Percentiles rank a stretch among this genome's conserved stretches.
These are phyloP conservation scores for Beauveria sp. DNA, from an alignment of 2,329 filamentous ascomycete genomes.

Conservation along the genomic window DNA sequence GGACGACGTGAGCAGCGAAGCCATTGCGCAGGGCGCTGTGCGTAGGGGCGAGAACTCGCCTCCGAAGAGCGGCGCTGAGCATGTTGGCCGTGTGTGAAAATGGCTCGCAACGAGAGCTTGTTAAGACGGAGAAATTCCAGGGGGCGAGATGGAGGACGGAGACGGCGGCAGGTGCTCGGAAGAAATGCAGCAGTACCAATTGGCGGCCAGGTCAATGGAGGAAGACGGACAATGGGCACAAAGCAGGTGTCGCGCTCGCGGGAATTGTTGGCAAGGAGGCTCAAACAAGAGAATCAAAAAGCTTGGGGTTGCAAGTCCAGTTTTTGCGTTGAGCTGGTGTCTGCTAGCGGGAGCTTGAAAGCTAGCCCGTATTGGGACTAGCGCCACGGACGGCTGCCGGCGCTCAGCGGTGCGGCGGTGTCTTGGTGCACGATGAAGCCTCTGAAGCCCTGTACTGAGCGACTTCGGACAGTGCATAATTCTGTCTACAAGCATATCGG, in stretches of 20 bases:
- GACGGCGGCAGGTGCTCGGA: background rate
- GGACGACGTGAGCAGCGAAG: conserved; percentile 47
- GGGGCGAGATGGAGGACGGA: background rate
- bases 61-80: conserved; percentile 57
- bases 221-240: conserved; percentile 3
- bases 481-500: conserved; percentile 8
- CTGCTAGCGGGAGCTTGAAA: conserved; percentile 10
- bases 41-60: conserved; percentile 49
- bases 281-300: conserved; percentile 10
- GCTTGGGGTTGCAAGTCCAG: conserved; percentile 12
- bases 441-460: background rate
- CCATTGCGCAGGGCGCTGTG: conserved; percentile 43
- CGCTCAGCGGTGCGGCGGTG: conserved; percentile 5
- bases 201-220: conserved; percentile 1
- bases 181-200: conserved; percentile 4
- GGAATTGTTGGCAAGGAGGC: conserved; percentile 12
- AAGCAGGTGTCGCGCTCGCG: conserved; percentile 10
- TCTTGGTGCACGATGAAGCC: background rate
- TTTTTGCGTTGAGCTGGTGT: conserved; percentile 14
- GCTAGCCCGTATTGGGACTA: conserved; percentile 8
- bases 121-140: background rate
- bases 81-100: conserved; percentile 29
- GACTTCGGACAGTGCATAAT: conserved; percentile 10
- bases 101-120: conserved; percentile 9
- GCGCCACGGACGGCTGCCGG: conserved; percentile 11